Evolutionary conservation across 306 rosid genomes (phyloP).

Genomic region (Cucurbita moschata): DNA sequence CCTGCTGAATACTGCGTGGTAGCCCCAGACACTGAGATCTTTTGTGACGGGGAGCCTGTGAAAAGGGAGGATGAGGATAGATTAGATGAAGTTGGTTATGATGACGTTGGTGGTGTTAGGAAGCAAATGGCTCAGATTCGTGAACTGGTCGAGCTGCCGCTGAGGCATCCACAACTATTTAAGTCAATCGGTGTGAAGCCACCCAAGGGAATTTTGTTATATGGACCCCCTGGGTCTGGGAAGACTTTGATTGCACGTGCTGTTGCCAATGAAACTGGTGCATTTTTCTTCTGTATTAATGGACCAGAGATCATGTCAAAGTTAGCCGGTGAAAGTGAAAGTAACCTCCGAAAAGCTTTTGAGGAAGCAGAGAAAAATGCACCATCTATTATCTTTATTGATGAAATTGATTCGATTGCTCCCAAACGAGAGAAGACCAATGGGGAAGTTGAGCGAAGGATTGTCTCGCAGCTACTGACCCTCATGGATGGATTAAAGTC

Average conservation of each 20-base stretch:
- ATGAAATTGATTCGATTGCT: constrained; percentile 94
- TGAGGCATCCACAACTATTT: constrained; percentile 92
- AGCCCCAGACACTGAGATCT: constrained; percentile 95
- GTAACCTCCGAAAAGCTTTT: constrained; percentile 92
- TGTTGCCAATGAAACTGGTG: constrained; percentile 97
- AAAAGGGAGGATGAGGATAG: constrained; percentile 91
- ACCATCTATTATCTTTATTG: constrained; percentile 87
- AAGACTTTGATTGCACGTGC: constrained; percentile 89
- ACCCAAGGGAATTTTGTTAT: constrained; percentile 85
- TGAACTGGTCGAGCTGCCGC: constrained; percentile 76
- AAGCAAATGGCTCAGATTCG: constrained; percentile 98
- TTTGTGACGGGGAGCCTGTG: constrained; percentile 89
- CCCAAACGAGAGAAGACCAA: constrained; percentile 97
- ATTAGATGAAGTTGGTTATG: constrained; percentile 92
- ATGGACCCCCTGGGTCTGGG: constrained; percentile 94
- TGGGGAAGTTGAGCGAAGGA: constrained; percentile 96
- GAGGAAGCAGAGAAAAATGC: constrained; percentile 99
- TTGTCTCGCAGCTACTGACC: constrained; percentile 91
- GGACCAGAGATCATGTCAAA: constrained; percentile 97
- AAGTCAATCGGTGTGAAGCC: constrained; percentile 96
- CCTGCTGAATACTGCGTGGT: constrained; percentile 92
- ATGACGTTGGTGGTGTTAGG: constrained; percentile 92
- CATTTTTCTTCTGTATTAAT: constrained; percentile 94
- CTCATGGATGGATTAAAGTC: constrained; percentile 96
- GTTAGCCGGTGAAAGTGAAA: constrained; percentile 93